phyloP scores from a whole-genome alignment of 768 basidiomycete species.

The Serendipita sp. region DNA sequence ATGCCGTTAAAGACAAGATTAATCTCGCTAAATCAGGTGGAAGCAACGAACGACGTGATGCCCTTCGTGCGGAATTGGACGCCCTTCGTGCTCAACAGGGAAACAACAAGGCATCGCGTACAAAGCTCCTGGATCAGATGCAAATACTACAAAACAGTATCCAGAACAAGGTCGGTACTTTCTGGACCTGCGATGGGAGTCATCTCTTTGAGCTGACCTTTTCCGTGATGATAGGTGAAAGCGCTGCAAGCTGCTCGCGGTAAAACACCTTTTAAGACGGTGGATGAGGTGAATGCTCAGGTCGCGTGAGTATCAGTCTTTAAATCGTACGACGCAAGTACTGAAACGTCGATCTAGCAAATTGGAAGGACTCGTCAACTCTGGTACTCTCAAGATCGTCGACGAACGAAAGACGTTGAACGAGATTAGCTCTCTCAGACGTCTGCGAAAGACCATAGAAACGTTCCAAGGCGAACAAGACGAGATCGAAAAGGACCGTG shows the following conservation, averaged over 20 bases:
- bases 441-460: conserved; percentile 61
- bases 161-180: conserved; percentile 53
- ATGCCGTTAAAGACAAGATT: conserved; percentile 61
- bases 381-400: conserved; percentile 76
- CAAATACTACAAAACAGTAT: conserved; percentile 62
- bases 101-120: conserved; percentile 49
- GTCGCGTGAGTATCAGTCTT: conserved; percentile 44
- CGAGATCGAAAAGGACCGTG: conserved; percentile 63
- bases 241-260: conserved; percentile 67
- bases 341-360: conserved; percentile 29
- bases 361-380: conserved; percentile 82
- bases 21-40: conserved; percentile 40
- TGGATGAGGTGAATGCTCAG: conserved; percentile 73
- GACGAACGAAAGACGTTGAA: conserved; percentile 92
- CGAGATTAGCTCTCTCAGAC: conserved; percentile 64
- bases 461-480: conserved; percentile 65
- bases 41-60: conserved; percentile 53
- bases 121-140: conserved; percentile 62
- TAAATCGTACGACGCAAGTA: not conserved
- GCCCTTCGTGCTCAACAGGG: conserved; percentile 64
- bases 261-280: conserved; percentile 65
- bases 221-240: conserved; percentile 40
- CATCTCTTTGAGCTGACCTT: conserved; percentile 7
- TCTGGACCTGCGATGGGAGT: not conserved
- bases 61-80: conserved; percentile 70